Percentiles rank a stretch among this genome's conserved stretches.
Evolutionary conservation across 148 eudicot genomes (phyloP).

Genomic region (Fallopia convolvulus): DNA sequence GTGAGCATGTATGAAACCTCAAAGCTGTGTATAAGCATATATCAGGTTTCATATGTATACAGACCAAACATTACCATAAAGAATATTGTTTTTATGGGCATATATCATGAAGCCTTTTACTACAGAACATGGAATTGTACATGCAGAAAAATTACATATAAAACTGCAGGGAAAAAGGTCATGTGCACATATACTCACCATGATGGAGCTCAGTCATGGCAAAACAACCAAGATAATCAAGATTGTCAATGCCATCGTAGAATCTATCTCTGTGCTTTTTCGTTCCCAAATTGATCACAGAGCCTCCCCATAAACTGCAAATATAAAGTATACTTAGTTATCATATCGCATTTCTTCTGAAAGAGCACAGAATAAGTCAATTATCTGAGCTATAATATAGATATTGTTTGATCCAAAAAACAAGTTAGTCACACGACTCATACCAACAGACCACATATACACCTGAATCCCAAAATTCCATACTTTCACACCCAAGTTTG

Average conservation of each 20-base stretch:
- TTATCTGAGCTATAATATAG: background rate
- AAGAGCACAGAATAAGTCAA: background rate
- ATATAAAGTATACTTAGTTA: background rate
- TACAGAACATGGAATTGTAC: background rate
- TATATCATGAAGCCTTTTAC: background rate
- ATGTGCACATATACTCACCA: constrained; percentile 30
- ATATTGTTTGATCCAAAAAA: background rate
- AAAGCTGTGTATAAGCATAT: background rate
- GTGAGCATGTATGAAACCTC: background rate
- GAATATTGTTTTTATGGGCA: background rate
- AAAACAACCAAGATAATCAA: constrained; percentile 88
- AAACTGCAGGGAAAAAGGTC: background rate
- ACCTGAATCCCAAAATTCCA: background rate
- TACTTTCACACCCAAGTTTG: background rate
- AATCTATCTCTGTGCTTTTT: constrained; percentile 83
- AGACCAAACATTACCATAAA: background rate
- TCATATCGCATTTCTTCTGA: background rate
- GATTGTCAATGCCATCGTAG: constrained; percentile 86
- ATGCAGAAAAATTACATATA: background rate
- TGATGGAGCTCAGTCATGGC: constrained; percentile 99
- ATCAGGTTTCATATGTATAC: background rate
- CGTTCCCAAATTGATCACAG: constrained; percentile 87
- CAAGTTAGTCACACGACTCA: background rate
- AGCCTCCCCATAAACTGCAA: constrained; percentile 97
- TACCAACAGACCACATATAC: background rate